These are phyloP conservation scores for Fusarium sp. DNA, from an alignment of 2,329 filamentous ascomycete species.

Conservation along the genomic window DNA sequence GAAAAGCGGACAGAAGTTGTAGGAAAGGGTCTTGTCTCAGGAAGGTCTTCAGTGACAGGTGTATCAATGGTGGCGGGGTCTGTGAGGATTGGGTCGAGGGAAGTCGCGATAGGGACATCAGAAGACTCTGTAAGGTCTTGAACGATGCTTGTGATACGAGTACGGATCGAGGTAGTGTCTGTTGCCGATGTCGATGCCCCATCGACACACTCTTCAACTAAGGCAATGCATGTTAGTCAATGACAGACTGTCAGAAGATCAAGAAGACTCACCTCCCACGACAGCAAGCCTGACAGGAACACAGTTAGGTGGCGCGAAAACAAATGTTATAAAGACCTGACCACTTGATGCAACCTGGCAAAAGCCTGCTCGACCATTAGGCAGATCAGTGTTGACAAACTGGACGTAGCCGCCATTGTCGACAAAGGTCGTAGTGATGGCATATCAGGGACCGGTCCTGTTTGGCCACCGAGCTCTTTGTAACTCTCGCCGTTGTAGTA, in stretches of 20 bases:
- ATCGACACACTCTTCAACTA: neutral
- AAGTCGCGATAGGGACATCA: neutral
- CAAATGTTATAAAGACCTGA: conserved; percentile 1
- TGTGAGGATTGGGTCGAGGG: neutral
- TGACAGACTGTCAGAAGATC: neutral
- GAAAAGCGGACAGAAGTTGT: neutral
- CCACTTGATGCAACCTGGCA: neutral
- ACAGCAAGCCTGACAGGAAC: neutral
- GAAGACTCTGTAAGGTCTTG: neutral
- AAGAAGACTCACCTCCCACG: neutral
- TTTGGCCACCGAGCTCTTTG: neutral
- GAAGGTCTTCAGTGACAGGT: neutral
- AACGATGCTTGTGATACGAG: too few relatives aligned
- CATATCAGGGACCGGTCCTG: neutral
- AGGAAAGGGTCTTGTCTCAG: neutral
- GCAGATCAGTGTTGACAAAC: neutral
- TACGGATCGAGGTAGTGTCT: neutral
- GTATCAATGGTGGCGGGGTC: neutral
- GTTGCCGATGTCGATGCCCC: neutral
- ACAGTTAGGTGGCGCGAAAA: neutral
- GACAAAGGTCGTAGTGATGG: neutral
- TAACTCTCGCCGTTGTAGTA: neutral
- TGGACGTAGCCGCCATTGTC: neutral
- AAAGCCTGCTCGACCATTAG: neutral
- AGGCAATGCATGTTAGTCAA: neutral